Evolutionary conservation across 495 filamentous ascomycete species (phyloP).

Genomic region (Tuber borchii): DNA sequence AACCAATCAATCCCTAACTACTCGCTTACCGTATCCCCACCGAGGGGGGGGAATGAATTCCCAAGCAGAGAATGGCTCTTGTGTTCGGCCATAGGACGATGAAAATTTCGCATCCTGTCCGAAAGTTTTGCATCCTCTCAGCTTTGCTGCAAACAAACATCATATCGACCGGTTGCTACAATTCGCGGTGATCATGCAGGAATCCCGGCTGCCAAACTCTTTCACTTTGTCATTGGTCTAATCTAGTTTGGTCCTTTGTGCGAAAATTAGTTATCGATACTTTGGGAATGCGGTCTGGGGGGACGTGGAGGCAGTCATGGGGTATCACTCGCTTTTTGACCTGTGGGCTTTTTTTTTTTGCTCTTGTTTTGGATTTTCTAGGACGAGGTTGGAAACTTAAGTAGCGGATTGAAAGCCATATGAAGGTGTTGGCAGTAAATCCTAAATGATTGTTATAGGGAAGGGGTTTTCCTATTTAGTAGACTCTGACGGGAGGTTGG

Average conservation of each 20-base stretch:
- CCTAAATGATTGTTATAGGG: background rate
- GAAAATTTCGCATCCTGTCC: background rate
- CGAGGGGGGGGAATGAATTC: background rate
- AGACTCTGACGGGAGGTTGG: background rate
- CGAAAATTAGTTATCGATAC: background rate
- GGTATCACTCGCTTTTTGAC: background rate
- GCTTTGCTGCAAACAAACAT: background rate
- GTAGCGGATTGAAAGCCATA: background rate
- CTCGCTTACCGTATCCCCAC: background rate
- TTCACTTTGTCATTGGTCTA: background rate
- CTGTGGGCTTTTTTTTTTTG: background rate
- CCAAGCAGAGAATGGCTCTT: background rate
- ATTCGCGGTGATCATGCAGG: background rate
- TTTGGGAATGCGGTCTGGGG: background rate
- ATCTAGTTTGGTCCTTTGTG: background rate
- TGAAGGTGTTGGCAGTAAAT: background rate
- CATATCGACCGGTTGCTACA: background rate
- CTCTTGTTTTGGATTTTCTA: background rate
- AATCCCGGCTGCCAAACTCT: background rate
- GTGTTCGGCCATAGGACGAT: background rate
- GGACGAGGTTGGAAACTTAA: too few species aligned
- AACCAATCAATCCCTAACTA: background rate
- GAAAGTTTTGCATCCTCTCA: background rate
- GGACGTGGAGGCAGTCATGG: background rate
- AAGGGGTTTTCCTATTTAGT: background rate